phyloP scores from a whole-genome alignment of 768 basidiomycete species.

The Suillus alpinus region DNA sequence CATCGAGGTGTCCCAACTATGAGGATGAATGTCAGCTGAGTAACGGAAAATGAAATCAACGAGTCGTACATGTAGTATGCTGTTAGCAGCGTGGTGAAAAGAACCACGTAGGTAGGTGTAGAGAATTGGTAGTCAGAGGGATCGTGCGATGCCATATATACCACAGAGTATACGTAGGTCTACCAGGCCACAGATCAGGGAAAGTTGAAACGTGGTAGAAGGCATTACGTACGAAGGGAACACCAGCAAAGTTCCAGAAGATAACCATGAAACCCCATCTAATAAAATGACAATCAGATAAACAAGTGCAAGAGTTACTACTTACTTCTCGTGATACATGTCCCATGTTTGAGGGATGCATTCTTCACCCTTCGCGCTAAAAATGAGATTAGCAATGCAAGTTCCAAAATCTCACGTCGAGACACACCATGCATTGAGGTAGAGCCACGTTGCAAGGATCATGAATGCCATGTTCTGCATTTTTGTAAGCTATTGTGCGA shows the following conservation, averaged over 20 bases:
- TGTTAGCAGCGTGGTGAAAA: constrained; percentile 74
- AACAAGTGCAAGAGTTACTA: neutral
- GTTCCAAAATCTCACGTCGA: neutral
- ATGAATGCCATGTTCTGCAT: constrained; percentile 93
- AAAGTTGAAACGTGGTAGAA: neutral
- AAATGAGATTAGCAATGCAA: constrained; percentile 6
- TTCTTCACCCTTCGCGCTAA: constrained; percentile 87
- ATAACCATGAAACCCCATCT: constrained; percentile 97
- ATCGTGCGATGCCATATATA: constrained; percentile 96
- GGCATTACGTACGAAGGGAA: constrained; percentile 73
- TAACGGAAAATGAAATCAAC: neutral
- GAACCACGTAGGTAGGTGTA: constrained; percentile 63
- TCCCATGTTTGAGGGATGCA: constrained; percentile 98
- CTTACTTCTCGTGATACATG: constrained; percentile 96
- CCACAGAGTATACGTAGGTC: constrained; percentile 96
- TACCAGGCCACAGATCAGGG: constrained; percentile 23
- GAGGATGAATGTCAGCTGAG: constrained; percentile 3
- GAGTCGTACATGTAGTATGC: constrained; percentile 75
- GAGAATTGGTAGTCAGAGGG: constrained; percentile 86
- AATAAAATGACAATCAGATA: constrained; percentile 2
- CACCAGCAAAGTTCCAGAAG: constrained; percentile 96
- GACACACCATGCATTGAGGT: constrained; percentile 87
- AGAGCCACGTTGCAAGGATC: constrained; percentile 93
- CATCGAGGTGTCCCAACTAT: constrained; percentile 91
- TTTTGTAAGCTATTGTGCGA: neutral